A percentile compares a stretch with the other conserved stretches of the same genome.
Evolutionary conservation across 495 filamentous ascomycete genomes (phyloP).

Genomic region (Penicillium verhagenii): DNA sequence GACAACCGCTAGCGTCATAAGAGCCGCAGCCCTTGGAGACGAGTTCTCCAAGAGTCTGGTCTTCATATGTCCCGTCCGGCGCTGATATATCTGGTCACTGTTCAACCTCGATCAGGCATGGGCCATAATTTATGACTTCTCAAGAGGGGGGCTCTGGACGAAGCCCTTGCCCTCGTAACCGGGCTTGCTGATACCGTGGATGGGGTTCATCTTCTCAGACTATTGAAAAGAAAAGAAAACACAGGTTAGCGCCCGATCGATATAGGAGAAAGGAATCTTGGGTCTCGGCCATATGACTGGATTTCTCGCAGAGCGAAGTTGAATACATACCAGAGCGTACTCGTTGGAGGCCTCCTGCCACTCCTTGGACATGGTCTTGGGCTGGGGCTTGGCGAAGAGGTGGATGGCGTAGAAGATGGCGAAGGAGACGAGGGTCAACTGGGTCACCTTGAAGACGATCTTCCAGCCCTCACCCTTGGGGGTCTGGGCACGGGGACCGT

Average conservation of each 20-base stretch:
- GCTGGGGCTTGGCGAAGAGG: slow-evolving; percentile 62
- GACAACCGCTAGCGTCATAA: slow-evolving; percentile 18
- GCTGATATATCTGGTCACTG: slow-evolving; percentile 20
- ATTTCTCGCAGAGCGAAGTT: not conserved
- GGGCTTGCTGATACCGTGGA: slow-evolving; percentile 77
- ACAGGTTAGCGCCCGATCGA: slow-evolving; percentile 16
- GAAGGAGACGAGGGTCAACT: slow-evolving; percentile 60
- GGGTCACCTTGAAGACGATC: slow-evolving; percentile 65
- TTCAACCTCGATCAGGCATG: slow-evolving; percentile 25
- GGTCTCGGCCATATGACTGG: not conserved
- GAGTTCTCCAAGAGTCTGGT: not conserved
- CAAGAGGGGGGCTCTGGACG: slow-evolving; percentile 66
- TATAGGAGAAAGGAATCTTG: not conserved
- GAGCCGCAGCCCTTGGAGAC: slow-evolving; percentile 9
- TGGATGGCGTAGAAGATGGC: slow-evolving; percentile 65
- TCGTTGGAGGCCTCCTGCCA: slow-evolving; percentile 91
- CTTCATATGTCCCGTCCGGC: slow-evolving; percentile 8
- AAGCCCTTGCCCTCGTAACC: slow-evolving; percentile 78
- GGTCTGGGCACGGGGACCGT: slow-evolving; percentile 79
- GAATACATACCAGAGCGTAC: slow-evolving; percentile 72
- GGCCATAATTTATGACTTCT: slow-evolving; percentile 40
- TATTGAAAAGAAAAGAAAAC: slow-evolving; percentile 35
- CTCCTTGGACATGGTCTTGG: slow-evolving; percentile 90
- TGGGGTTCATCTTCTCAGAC: slow-evolving; percentile 83
- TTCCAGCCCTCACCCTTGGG: slow-evolving; percentile 80